Base-by-base conservation (phyloP, 768 basidiomycete species). In the Russula griseocarnosa region DNA sequence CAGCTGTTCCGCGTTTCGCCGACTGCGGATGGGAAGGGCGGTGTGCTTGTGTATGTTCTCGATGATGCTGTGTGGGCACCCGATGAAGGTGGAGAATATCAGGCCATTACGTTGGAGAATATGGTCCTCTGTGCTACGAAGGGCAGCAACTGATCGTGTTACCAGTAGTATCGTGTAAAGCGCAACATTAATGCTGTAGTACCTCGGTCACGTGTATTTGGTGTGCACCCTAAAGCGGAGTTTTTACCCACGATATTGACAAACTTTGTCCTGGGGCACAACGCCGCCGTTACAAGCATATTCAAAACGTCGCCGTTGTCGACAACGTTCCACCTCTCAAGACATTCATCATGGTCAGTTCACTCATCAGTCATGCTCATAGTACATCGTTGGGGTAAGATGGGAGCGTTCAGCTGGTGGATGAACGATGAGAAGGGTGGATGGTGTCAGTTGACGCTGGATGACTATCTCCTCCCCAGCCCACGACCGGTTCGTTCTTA, bases 1-100 rank as follows among this genome's bases (percentile, higher is more conserved):
- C 93, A 93, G 8, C 74, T 98, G 55, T 98, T 87, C 79, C 84
- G 88, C 55, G 86, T 98, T 14, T 90, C 92, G 61, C 78, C 78
- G 58, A 86, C 81, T 24, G 84, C 83, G 16, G 92, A 92, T 73
- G 94, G 93, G 13, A 88, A 86, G 70, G 90, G 92, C 10, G 96
- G 96, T 0, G 71, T 98, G 49, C 77, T 93, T 69, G 87, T 97
- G 26, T 99, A 96, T 76, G 83, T 98, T 49, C 78, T 86, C 67
- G 94, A 97, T 70, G 94, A 97, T 76, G 95, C 94, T 0, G 92
- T 98, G 16, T 98, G 95, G 89, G 88, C 89, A 3, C 80, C 84
- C 10, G 79, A 78, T 38, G 84, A 79, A 59, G 83, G 86, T 26
- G 77, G 76, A 36, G 85, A 86, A 16, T 91, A 86, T 73, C 79